These are phyloP conservation scores for Acacia acuminata DNA, from an alignment of 306 rosid species.

Conservation along the genomic window DNA sequence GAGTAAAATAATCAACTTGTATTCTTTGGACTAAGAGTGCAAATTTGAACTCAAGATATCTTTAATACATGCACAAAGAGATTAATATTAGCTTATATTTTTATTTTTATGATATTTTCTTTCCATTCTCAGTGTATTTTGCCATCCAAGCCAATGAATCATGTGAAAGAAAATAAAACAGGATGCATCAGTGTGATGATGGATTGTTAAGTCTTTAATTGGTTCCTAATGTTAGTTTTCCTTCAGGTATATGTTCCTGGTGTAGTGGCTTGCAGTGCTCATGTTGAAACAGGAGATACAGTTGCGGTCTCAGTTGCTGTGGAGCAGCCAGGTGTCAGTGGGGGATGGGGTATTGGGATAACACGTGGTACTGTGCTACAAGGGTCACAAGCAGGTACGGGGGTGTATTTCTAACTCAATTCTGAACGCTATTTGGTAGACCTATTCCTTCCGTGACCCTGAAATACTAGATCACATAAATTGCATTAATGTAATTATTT, in stretches of 20 bases:
- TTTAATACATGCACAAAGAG: not conserved
- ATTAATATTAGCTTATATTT: not conserved
- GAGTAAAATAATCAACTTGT: not conserved
- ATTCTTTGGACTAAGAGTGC: not conserved
- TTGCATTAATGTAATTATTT: slow-evolving; percentile 14
- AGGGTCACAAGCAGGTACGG: slow-evolving; percentile 66
- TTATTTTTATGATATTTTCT: not conserved
- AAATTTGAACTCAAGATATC: not conserved
- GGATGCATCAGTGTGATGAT: not conserved
- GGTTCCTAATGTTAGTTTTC: slow-evolving; percentile 36
- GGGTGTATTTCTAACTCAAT: slow-evolving; percentile 20
- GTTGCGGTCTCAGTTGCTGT: slow-evolving; percentile 85
- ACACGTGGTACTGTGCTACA: slow-evolving; percentile 87
- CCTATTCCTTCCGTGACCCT: slow-evolving; percentile 2
- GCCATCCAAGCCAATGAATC: not conserved
- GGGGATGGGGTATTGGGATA: slow-evolving; percentile 77
- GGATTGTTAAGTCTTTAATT: not conserved
- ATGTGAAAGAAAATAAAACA: not conserved
- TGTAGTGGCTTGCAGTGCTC: slow-evolving; percentile 92
- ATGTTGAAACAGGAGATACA: slow-evolving; percentile 81
- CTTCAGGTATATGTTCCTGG: slow-evolving; percentile 87
- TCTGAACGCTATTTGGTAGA: slow-evolving; percentile 18
- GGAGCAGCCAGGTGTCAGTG: slow-evolving; percentile 76
- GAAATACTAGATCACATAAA: not conserved
- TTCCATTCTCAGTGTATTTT: not conserved